These are phyloP conservation scores for Candida orba DNA, from an alignment of 805 yeast genomes.

Conservation along the genomic window DNA sequence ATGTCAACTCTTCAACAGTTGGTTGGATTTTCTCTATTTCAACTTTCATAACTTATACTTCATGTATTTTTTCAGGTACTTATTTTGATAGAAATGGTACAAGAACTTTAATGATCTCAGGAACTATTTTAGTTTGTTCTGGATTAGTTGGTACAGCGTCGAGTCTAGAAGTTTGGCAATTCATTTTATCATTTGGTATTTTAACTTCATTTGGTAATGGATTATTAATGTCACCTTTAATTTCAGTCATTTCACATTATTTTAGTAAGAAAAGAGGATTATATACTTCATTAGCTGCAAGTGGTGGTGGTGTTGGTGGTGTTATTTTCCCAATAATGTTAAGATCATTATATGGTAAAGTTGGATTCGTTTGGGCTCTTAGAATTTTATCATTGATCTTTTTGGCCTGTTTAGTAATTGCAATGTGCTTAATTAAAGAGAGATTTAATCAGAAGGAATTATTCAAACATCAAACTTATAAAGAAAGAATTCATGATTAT, in stretches of 20 bases:
- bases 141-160: slow-evolving; percentile 40
- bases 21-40: slow-evolving; percentile 48
- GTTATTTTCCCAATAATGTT: slow-evolving; percentile 41
- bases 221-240: slow-evolving; percentile 35
- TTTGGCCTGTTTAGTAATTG: slow-evolving; percentile 17
- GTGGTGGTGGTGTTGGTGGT: slow-evolving; percentile 49
- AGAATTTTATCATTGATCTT: slow-evolving; percentile 41
- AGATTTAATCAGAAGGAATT: slow-evolving; percentile 21
- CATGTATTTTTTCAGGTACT: slow-evolving; percentile 36
- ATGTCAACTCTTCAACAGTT: slow-evolving; percentile 36
- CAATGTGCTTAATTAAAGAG: slow-evolving; percentile 26
- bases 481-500: slow-evolving; percentile 12
- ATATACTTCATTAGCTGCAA: slow-evolving; percentile 39
- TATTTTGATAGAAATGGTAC: slow-evolving; percentile 42
- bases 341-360: slow-evolving; percentile 29
- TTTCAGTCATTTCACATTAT: slow-evolving; percentile 39
- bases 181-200: slow-evolving; percentile 45
- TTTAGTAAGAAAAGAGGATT: slow-evolving; percentile 35
- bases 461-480: slow-evolving; percentile 8
- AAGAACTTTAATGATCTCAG: slow-evolving; percentile 29
- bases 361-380: slow-evolving; percentile 50
- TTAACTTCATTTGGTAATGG: slow-evolving; percentile 40
- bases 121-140: slow-evolving; percentile 28
- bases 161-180: slow-evolving; percentile 39
- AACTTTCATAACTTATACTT: slow-evolving; percentile 22